Percentiles rank a stretch among this genome's conserved stretches.
These are phyloP conservation scores for Candida germanica DNA, from an alignment of 805 yeast genomes.

Conservation along the genomic window DNA sequence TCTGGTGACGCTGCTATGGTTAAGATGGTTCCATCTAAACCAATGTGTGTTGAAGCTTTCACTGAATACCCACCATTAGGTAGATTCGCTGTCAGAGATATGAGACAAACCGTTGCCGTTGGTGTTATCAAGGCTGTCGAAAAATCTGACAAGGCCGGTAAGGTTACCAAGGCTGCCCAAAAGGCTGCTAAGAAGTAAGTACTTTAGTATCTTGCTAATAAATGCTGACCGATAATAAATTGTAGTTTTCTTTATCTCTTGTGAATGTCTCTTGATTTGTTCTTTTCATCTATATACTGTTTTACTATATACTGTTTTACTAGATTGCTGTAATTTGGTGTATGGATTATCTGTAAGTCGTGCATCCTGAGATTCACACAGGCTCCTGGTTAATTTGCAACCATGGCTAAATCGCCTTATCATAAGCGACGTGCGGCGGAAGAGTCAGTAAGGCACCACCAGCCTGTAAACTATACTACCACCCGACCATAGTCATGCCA, in stretches of 20 bases:
- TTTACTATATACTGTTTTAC: too few relatives aligned
- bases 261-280: not conserved
- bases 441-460: too few relatives aligned
- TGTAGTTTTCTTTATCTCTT: not conserved
- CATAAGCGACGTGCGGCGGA: too few relatives aligned
- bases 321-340: too few relatives aligned
- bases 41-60: constrained; percentile 45
- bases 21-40: constrained; percentile 43
- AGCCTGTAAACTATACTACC: too few relatives aligned
- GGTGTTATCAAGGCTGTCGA: constrained; percentile 87
- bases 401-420: too few relatives aligned
- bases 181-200: constrained; percentile 47
- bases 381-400: too few relatives aligned
- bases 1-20: constrained; percentile 29
- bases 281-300: too few relatives aligned
- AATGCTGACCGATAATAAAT: too few relatives aligned
- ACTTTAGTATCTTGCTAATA: constrained; percentile 11
- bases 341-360: too few relatives aligned
- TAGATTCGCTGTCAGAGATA: constrained; percentile 83
- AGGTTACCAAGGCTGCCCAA: constrained; percentile 47
- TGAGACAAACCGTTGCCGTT: constrained; percentile 99
- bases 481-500: too few relatives aligned
- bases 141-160: constrained; percentile 48
- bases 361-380: too few relatives aligned
- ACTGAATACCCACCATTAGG: constrained; percentile 46